A percentile compares a stretch with the other conserved stretches of the same genome.
Conservation (phyloP, 2,329 filamentous ascomycete genomes). For the Aschersonia sp. region DNA sequence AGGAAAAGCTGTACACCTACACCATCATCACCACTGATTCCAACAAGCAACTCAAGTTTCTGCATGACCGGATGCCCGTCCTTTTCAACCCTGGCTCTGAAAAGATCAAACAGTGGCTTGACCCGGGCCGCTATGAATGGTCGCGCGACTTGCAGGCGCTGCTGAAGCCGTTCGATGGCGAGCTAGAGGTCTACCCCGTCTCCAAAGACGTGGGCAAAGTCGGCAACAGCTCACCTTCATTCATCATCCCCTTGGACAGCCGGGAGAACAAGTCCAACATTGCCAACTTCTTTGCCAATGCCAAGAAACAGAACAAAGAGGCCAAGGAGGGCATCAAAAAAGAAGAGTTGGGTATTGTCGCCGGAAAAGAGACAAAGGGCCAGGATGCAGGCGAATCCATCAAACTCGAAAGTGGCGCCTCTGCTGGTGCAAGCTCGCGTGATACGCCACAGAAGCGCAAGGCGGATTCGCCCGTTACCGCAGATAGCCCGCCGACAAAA, state of each 20-base stretch:
- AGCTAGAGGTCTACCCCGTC: slow-evolving; percentile 76
- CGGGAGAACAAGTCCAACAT: slow-evolving; percentile 87
- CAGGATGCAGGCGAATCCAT: background rate
- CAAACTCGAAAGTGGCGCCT: background rate
- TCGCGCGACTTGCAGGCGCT: slow-evolving; percentile 61
- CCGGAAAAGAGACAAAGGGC: background rate
- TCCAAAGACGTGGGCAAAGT: slow-evolving; percentile 86
- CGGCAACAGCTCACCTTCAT: slow-evolving; percentile 73
- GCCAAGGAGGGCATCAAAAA: background rate
- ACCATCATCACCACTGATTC: slow-evolving; percentile 86
- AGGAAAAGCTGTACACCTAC: slow-evolving; percentile 70
- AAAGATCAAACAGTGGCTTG: slow-evolving; percentile 60
- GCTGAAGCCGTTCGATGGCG: slow-evolving; percentile 64
- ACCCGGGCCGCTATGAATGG: slow-evolving; percentile 61
- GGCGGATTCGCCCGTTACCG: slow-evolving; percentile 5
- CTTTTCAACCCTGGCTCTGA: slow-evolving; percentile 67
- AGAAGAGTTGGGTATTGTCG: background rate
- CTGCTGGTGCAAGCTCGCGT: background rate
- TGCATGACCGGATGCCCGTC: slow-evolving; percentile 94
- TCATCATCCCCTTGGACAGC: slow-evolving; percentile 71
- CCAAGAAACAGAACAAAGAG: slow-evolving; percentile 12
- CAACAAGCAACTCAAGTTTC: slow-evolving; percentile 67
- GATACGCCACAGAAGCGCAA: slow-evolving; percentile 11
- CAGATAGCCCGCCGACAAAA: slow-evolving; percentile 9
- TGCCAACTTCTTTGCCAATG: slow-evolving; percentile 74